Base-by-base conservation (phyloP, 1,139 yeast species). In the Candida tropicalis region DNA sequence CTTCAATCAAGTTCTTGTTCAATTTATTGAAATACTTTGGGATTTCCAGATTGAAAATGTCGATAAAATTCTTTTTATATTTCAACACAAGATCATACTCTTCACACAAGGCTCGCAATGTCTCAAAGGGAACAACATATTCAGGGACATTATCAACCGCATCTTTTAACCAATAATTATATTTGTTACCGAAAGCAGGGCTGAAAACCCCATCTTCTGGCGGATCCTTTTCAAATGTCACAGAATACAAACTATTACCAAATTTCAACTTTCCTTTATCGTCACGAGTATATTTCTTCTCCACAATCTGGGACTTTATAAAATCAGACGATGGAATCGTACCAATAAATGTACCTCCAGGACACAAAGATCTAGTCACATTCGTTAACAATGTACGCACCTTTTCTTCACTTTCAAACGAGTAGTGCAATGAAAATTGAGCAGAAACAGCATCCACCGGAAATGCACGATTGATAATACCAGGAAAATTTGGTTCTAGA, bases 131-230 rank as follows among this genome's bases (percentile, higher is more conserved):
- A 5, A 93, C 97, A n/a, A 93, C 95, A 58, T 87, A 93, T 59
- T 93, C 99, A 0, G 98, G 98, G 7, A 93, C 97, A 57, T 93
- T 84, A 51, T 89, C 97, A 39, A 93, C 95, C 0, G 99, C 99
- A 66, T 93, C 99, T 52, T 84, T 83, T 48, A 93, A 69, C 67
- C 75, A 88, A 60, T 88, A 93, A 41, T 79, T 80, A 62, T 93
- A 93, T 55, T 81, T 75, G 62, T 90, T 87, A 0, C 99, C 99
- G 60, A 73, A 91, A 0, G 95, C 88, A 0, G 84, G 80, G 13
- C 82, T 71, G 58, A 89, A 89, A 17, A 73, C 69, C 2, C 93
- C 91, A 52, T 81, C 84, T 41, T 68, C 71, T 8, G 96, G 93
- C 0, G 93, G 93, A 31, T 75, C 79, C 24, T 85, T 73, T 13